Evolutionary conservation across 1,284 basidiomycete species (phyloP).

Genomic region (Veloboletus limbatus): DNA sequence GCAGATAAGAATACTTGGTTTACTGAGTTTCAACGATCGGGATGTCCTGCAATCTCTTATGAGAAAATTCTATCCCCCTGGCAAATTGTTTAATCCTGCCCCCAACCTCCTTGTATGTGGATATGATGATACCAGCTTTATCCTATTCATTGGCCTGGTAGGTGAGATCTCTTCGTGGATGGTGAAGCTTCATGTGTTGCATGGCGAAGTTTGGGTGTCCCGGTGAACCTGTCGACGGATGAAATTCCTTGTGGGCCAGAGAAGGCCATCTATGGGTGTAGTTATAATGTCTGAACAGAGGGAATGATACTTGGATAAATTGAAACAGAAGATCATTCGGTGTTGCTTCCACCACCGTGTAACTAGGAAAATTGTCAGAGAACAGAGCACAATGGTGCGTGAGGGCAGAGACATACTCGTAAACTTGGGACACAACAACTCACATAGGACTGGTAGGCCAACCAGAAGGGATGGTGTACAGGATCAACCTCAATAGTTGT

Average conservation of each 20-base stretch:
- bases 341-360: conserved; percentile 9
- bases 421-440: conserved; percentile 12
- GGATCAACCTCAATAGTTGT: conserved; percentile 10
- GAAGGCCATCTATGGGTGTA: too few species aligned
- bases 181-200: conserved; percentile 17
- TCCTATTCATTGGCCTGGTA: conserved; percentile 16
- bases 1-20: conserved; percentile 6
- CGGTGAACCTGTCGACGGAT: conserved; percentile 10
- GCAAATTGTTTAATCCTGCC: background rate
- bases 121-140: conserved; percentile 2
- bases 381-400: too few species aligned
- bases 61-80: background rate
- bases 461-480: conserved; percentile 11
- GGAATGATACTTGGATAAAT: conserved; percentile 18
- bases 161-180: conserved; percentile 10
- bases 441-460: conserved; percentile 13
- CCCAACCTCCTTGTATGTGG: conserved; percentile 14
- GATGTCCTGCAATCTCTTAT: conserved; percentile 11
- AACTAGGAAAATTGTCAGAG: conserved; percentile 8
- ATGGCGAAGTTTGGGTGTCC: conserved; percentile 16
- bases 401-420: conserved; percentile 11
- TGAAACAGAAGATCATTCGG: conserved; percentile 16
- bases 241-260: conserved; percentile 16
- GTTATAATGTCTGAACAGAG: too few species aligned
- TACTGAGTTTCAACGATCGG: conserved; percentile 22